Conservation (phyloP, 441 rosid species). For the Pelargonium australe region DNA sequence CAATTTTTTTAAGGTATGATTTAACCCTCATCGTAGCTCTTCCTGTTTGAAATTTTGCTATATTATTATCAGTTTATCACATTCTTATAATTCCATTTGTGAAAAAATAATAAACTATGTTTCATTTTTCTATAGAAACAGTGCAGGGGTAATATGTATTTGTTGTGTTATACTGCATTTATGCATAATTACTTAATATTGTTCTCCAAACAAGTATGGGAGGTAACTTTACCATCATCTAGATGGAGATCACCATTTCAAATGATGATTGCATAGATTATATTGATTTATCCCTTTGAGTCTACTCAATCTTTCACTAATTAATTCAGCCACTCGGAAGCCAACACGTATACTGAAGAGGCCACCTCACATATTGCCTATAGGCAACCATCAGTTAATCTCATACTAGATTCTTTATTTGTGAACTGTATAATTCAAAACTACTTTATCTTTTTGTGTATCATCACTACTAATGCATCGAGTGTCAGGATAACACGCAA, state of each 20-base stretch:
- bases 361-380: too few relatives aligned
- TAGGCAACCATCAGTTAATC: too few relatives aligned
- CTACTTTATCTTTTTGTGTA: too few relatives aligned
- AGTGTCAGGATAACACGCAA: not conserved
- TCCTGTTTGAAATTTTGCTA: slow-evolving; percentile 7
- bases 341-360: too few relatives aligned
- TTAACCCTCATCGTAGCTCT: slow-evolving; percentile 4
- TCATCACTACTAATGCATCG: not conserved
- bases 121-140: too few relatives aligned
- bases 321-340: too few relatives aligned
- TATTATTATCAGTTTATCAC: not conserved
- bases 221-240: not conserved
- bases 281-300: too few relatives aligned
- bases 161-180: not conserved
- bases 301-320: not conserved
- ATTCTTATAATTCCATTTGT: slow-evolving; percentile 10
- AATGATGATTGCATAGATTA: not conserved
- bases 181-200: not conserved
- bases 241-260: not conserved
- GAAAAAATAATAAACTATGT: not conserved
- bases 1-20: slow-evolving; percentile 61
- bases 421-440: too few relatives aligned
- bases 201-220: not conserved
- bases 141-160: not conserved
- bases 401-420: too few relatives aligned